These are phyloP conservation scores for Pythium insidiosum DNA, from an alignment of 352 stramenopile genomes.

Conservation along the genomic window DNA sequence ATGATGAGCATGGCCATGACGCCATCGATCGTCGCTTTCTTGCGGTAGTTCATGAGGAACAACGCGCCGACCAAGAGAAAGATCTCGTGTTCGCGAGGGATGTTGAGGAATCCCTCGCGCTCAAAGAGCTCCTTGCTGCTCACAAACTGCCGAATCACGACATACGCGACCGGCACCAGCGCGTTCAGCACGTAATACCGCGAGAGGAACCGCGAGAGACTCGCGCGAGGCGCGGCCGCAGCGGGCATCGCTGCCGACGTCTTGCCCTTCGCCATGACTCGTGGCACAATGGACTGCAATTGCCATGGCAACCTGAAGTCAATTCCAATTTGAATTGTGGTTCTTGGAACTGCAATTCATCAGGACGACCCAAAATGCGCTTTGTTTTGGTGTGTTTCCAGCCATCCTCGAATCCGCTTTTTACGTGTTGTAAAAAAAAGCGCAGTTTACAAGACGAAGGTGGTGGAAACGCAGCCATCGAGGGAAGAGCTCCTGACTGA, in stretches of 20 bases:
- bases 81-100: slow-evolving; percentile 69
- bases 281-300: background rate
- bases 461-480: too few relatives aligned
- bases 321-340: slow-evolving; percentile 3
- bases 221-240: slow-evolving; percentile 1
- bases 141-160: slow-evolving; percentile 30
- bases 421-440: too few relatives aligned
- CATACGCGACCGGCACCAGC: slow-evolving; percentile 47
- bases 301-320: background rate
- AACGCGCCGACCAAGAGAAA: slow-evolving; percentile 45
- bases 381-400: too few relatives aligned
- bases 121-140: slow-evolving; percentile 31
- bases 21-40: slow-evolving; percentile 61
- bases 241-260: slow-evolving; percentile 1
- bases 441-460: too few relatives aligned
- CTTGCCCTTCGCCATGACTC: too few relatives aligned
- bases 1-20: slow-evolving; percentile 59
- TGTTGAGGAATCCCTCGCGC: slow-evolving; percentile 54
- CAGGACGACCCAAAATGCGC: too few relatives aligned
- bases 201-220: slow-evolving; percentile 39
- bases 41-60: slow-evolving; percentile 65
- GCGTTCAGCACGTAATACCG: slow-evolving; percentile 67
- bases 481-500: too few relatives aligned
- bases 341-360: background rate
- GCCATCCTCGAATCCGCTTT: too few relatives aligned